phyloP scores from a whole-genome alignment of 1,284 basidiomycete species.

The Ganoderma resinaceum region DNA sequence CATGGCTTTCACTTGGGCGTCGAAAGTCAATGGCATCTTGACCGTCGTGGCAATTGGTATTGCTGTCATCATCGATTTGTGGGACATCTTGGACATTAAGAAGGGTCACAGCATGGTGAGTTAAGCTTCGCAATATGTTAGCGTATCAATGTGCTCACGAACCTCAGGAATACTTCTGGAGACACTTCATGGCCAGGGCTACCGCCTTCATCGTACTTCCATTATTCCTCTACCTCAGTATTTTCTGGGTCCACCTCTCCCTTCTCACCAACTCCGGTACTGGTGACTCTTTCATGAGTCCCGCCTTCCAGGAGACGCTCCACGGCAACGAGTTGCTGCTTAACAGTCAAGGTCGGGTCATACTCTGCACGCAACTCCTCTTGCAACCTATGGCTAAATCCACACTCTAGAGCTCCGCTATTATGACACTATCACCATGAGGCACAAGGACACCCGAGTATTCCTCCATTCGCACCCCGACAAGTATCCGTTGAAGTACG shows the following conservation, averaged over 20 bases:
- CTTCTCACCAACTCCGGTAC: constrained; percentile 91
- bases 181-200: constrained; percentile 89
- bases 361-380: too few species aligned
- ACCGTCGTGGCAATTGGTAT: constrained; percentile 91
- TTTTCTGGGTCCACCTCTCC: constrained; percentile 97
- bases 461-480: constrained; percentile 95
- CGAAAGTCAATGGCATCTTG: constrained; percentile 97
- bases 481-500: constrained; percentile 92
- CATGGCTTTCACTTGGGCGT: constrained; percentile 96
- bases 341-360: constrained; percentile 80
- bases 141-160: constrained; percentile 5
- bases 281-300: constrained; percentile 97
- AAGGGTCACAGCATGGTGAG: constrained; percentile 86
- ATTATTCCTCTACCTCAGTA: constrained; percentile 89
- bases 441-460: constrained; percentile 93
- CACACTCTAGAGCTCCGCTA: constrained; percentile 86
- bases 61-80: constrained; percentile 93
- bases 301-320: constrained; percentile 97
- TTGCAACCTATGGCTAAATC: not conserved
- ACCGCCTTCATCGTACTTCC: constrained; percentile 91
- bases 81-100: constrained; percentile 92
- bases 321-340: constrained; percentile 91
- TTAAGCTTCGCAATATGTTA: constrained; percentile 14
- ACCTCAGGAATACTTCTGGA: constrained; percentile 84
- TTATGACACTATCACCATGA: constrained; percentile 87